A percentile compares a stretch with the other conserved stretches of the same genome.
These are phyloP conservation scores for Cucumis hystrix DNA, from an alignment of 306 rosid species.

Conservation along the genomic window DNA sequence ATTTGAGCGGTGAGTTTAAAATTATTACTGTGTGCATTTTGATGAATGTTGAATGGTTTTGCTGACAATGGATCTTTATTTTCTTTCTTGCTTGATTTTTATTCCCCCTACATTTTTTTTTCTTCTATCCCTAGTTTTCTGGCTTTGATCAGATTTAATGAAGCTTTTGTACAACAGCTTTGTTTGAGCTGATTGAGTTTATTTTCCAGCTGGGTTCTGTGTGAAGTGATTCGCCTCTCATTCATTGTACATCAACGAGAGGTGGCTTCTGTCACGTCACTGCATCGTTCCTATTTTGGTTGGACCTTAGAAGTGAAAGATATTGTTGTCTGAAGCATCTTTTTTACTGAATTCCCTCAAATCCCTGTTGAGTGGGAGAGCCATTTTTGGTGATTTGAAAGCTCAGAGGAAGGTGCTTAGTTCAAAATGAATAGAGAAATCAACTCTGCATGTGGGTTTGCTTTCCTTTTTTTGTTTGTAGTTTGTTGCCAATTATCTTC, in stretches of 20 bases:
- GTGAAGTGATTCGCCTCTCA: constrained; percentile 5
- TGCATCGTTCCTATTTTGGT: constrained; percentile 33
- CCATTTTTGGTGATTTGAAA: constrained; percentile 33
- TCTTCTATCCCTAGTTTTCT: not conserved
- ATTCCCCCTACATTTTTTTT: not conserved
- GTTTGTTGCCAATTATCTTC: not conserved
- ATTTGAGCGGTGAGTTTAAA: constrained; percentile 1
- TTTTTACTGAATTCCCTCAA: constrained; percentile 8
- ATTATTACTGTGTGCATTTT: not conserved
- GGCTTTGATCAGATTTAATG: constrained; percentile 14
- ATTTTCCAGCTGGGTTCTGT: constrained; percentile 23
- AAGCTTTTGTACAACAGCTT: not conserved
- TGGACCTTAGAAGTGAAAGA: constrained; percentile 26
- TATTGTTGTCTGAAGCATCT: constrained; percentile 24
- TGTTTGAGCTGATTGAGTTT: constrained; percentile 1
- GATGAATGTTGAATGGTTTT: not conserved
- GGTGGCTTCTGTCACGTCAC: constrained; percentile 11
- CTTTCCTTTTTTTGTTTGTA: constrained; percentile 19
- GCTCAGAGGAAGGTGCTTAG: constrained; percentile 12
- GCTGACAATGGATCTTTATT: not conserved
- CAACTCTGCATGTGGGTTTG: constrained; percentile 12
- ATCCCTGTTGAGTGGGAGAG: not conserved
- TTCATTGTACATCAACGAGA: not conserved
- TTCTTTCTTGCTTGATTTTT: not conserved
- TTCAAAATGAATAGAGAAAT: not conserved